These are phyloP conservation scores for Globisporangium cystogenes DNA, from an alignment of 352 stramenopile species.

Conservation along the genomic window DNA sequence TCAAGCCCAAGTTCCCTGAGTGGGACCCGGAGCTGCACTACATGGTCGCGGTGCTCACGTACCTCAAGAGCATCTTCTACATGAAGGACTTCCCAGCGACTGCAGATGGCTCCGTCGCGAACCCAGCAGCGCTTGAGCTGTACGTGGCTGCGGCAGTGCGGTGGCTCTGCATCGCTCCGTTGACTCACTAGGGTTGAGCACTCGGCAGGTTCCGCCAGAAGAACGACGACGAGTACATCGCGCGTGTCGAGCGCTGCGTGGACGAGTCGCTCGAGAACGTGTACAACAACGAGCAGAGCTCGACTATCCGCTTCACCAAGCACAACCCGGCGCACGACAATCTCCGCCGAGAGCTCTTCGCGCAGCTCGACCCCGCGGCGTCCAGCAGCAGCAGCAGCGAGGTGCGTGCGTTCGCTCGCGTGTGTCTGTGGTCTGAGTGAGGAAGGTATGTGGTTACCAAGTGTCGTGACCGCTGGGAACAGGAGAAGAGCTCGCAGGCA, in stretches of 20 bases:
- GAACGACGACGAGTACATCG: slow-evolving; percentile 78
- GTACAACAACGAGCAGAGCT: slow-evolving; percentile 91
- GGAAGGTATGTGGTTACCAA: neutral
- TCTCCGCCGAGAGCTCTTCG: slow-evolving; percentile 73
- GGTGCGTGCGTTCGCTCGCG: neutral
- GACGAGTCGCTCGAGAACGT: slow-evolving; percentile 91
- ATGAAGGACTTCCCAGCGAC: slow-evolving; percentile 89
- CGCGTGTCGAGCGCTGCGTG: slow-evolving; percentile 89
- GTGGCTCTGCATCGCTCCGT: neutral
- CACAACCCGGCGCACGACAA: slow-evolving; percentile 79
- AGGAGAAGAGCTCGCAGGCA: neutral
- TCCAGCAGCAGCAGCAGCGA: slow-evolving; percentile 1
- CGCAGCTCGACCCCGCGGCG: slow-evolving; percentile 34
- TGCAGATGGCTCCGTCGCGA: slow-evolving; percentile 46
- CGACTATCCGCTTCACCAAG: slow-evolving; percentile 85
- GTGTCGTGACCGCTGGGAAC: neutral
- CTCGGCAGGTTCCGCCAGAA: slow-evolving; percentile 67
- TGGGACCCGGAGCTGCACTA: slow-evolving; percentile 95
- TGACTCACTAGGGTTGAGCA: neutral
- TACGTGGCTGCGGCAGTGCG: slow-evolving; percentile 25
- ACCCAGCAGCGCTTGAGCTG: slow-evolving; percentile 83
- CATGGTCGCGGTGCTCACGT: slow-evolving; percentile 94
- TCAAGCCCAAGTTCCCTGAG: slow-evolving; percentile 88
- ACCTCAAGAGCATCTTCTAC: slow-evolving; percentile 98
- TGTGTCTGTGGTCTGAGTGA: neutral